Conservation (phyloP, 176 grass and related monocot genomes). For the Ananas comosus region DNA sequence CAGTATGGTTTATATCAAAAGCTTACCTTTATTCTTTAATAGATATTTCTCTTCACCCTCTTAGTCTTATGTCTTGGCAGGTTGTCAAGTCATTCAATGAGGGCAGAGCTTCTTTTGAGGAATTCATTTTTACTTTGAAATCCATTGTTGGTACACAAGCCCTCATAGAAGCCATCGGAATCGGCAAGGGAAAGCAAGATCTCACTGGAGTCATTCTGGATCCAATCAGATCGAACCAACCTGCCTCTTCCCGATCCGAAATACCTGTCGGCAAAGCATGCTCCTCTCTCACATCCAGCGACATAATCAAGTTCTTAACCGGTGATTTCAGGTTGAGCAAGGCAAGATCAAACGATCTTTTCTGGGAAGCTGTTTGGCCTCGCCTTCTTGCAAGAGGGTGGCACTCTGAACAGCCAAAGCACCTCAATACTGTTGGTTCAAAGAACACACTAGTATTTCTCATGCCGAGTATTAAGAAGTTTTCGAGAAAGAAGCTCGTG, state of each 20-base stretch:
- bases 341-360: constrained; percentile 94
- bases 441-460: constrained; percentile 76
- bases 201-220: constrained; percentile 77
- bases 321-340: constrained; percentile 94
- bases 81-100: constrained; percentile 69
- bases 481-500: constrained; percentile 65
- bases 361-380: constrained; percentile 99
- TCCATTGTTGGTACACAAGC: constrained; percentile 48
- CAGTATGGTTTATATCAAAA: no score
- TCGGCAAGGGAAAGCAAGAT: constrained; percentile 84
- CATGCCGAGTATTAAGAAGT: constrained; percentile 74
- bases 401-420: constrained; percentile 74
- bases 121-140: constrained; percentile 68
- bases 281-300: constrained; percentile 58
- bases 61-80: constrained; percentile 30
- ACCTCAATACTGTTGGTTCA: constrained; percentile 27
- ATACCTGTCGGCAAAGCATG: constrained; percentile 91
- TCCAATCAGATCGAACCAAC: constrained; percentile 52
- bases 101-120: constrained; percentile 55
- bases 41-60: not conserved
- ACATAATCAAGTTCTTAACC: constrained; percentile 82
- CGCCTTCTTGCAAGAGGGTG: constrained; percentile 79
- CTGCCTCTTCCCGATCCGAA: constrained; percentile 33
- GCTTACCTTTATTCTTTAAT: not conserved
- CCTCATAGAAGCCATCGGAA: constrained; percentile 61